phyloP scores from a whole-genome alignment of 495 filamentous ascomycete genomes.

The Penicillium alfredii region DNA sequence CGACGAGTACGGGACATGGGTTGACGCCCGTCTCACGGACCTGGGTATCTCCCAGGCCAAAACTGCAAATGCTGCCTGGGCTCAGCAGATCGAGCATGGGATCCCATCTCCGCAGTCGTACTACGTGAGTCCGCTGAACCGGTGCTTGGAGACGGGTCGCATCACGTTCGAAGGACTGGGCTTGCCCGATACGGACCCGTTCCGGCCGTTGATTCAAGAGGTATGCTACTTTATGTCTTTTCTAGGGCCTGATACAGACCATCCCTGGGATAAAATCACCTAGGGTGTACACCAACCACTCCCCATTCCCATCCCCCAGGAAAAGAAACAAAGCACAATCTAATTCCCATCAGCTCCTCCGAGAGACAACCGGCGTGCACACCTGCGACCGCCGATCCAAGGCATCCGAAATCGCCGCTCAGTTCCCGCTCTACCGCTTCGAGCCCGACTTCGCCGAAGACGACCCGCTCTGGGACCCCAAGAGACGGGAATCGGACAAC shows the following conservation, averaged over 20 bases:
- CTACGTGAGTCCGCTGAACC: conserved; percentile 69
- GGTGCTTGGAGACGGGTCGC: conserved; percentile 61
- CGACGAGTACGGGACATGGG: conserved; percentile 61
- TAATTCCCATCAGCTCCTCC: too few species aligned
- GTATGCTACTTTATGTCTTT: conserved; percentile 19
- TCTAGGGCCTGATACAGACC: too few species aligned
- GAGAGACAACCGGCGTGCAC: conserved; percentile 70
- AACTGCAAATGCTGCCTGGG: conserved; percentile 60
- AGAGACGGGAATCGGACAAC: conserved; percentile 48
- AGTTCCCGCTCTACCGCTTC: conserved; percentile 56
- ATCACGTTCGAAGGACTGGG: conserved; percentile 54
- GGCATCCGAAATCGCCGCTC: conserved; percentile 49
- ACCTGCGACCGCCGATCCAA: conserved; percentile 71
- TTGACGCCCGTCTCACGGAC: conserved; percentile 63
- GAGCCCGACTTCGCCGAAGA: conserved; percentile 58
- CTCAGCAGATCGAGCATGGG: conserved; percentile 42
- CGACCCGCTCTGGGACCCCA: conserved; percentile 53
- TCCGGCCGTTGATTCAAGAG: conserved; percentile 65
- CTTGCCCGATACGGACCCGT: conserved; percentile 46
- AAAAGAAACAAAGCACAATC: too few species aligned
- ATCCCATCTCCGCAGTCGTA: conserved; percentile 61
- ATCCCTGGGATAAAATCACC: too few species aligned
- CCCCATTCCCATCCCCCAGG: too few species aligned
- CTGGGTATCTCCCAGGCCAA: conserved; percentile 60
- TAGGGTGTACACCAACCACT: too few species aligned